Evolutionary conservation across 495 filamentous ascomycete species (phyloP).

Genomic region (Trichoderma virens): DNA sequence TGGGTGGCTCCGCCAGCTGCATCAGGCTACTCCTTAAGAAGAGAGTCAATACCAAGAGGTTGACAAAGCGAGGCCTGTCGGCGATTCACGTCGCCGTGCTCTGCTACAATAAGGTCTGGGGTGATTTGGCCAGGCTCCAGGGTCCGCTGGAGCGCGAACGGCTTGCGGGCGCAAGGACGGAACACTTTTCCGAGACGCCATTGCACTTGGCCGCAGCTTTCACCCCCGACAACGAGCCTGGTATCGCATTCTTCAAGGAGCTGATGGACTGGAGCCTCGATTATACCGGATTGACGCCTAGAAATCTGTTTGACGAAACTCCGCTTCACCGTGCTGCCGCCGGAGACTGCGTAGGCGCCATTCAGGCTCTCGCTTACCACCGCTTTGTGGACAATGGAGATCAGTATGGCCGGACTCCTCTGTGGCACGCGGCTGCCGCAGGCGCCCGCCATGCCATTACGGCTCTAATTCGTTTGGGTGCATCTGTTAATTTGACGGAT

Average conservation of each 20-base stretch:
- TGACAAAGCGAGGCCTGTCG: background rate
- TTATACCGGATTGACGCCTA: background rate
- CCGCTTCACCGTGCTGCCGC: background rate
- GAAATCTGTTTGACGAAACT: background rate
- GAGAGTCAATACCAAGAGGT: background rate
- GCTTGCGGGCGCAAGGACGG: background rate
- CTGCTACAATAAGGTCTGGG: background rate
- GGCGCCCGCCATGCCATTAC: background rate
- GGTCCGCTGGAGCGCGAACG: background rate
- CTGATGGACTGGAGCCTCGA: background rate
- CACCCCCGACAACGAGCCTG: background rate
- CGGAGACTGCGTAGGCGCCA: background rate
- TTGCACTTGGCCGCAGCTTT: background rate
- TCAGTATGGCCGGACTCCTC: background rate
- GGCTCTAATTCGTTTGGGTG: background rate
- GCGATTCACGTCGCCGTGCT: background rate
- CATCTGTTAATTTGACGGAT: background rate
- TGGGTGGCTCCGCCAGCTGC: background rate
- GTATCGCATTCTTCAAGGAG: background rate
- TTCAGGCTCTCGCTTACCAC: background rate
- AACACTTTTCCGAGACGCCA: background rate
- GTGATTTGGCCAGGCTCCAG: background rate
- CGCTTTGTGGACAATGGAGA: background rate
- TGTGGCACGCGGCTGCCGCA: background rate
- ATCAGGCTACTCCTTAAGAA: background rate